These are phyloP conservation scores for Saturnispora silvae DNA, from an alignment of 805 yeast genomes.

Conservation along the genomic window DNA sequence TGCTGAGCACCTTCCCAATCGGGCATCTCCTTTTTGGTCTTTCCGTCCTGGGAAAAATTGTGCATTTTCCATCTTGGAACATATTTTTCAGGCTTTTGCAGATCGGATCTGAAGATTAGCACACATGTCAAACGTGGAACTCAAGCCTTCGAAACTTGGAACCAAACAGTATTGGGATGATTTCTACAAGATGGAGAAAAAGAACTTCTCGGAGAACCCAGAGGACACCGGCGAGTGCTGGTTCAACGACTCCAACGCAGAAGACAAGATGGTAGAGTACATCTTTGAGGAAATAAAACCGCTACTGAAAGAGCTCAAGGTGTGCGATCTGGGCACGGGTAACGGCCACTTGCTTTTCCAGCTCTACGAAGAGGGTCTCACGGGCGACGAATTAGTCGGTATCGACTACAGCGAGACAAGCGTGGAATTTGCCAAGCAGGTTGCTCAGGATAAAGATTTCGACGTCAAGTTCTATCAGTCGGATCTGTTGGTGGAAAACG, in stretches of 20 bases:
- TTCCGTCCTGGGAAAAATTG: too few species aligned
- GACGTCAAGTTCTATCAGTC: constrained; percentile 47
- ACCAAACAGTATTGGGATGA: constrained; percentile 88
- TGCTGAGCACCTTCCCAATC: too few species aligned
- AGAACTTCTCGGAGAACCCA: constrained; percentile 62
- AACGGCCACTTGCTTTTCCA: constrained; percentile 84
- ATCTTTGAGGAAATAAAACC: constrained; percentile 39
- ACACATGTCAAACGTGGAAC: constrained; percentile 19
- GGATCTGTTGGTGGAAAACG: constrained; percentile 48
- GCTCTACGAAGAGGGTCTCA: constrained; percentile 45
- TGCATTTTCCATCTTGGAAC: too few species aligned
- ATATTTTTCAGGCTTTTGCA: too few species aligned
- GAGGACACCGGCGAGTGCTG: constrained; percentile 92
- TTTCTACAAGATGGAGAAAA: constrained; percentile 63
- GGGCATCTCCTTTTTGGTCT: too few species aligned
- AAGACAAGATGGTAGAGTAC: constrained; percentile 68
- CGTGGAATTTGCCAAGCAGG: constrained; percentile 58
- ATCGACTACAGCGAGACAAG: constrained; percentile 80
- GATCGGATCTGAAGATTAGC: too few species aligned
- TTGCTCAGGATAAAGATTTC: constrained; percentile 34
- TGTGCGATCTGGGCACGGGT: constrained; percentile 90
- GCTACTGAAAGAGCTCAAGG: constrained; percentile 12
- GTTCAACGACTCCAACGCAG: constrained; percentile 96
- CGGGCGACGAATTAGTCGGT: constrained; percentile 55
- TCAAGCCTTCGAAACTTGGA: constrained; percentile 76